Conservation (phyloP, 2,329 filamentous ascomycete species). For the Macroventuria anomochaeta region DNA sequence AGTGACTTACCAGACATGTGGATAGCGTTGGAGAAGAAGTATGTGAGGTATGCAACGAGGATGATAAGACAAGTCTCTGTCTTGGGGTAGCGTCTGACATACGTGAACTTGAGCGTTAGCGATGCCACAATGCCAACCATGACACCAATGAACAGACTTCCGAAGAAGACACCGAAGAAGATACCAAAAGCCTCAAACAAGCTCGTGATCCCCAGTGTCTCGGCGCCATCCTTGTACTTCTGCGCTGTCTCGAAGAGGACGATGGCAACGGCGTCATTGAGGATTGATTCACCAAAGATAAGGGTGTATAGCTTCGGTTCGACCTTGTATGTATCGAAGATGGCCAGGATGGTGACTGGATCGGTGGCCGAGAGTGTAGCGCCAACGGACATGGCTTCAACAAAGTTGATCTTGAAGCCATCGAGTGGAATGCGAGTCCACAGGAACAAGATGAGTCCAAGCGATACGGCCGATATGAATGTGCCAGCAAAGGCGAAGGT, state of each 20-base stretch:
- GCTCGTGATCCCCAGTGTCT: constrained; percentile 74
- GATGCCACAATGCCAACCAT: constrained; percentile 86
- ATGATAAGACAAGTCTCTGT: constrained; percentile 96
- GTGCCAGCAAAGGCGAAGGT: constrained; percentile 98
- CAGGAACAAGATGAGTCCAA: constrained; percentile 85
- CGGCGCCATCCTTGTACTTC: constrained; percentile 80
- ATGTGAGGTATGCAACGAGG: constrained; percentile 92
- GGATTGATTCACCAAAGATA: constrained; percentile 97
- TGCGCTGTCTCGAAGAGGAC: constrained; percentile 98
- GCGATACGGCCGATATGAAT: constrained; percentile 94
- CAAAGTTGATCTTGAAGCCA: constrained; percentile 84
- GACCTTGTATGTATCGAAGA: constrained; percentile 99
- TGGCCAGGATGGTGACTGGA: constrained; percentile 95
- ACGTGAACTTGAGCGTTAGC: constrained; percentile 90
- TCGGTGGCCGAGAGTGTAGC: constrained; percentile 96
- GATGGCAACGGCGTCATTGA: constrained; percentile 98
- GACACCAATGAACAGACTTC: constrained; percentile 87
- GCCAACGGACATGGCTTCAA: constrained; percentile 95
- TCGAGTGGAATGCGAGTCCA: constrained; percentile 89
- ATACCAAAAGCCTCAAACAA: constrained; percentile 91
- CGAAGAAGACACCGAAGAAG: constrained; percentile 96
- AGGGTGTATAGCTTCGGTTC: constrained; percentile 98
- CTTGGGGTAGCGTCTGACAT: constrained; percentile 89
- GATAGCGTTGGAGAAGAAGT: constrained; percentile 96
- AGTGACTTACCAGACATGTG: constrained; percentile 83